Conservation (phyloP, 192 early-diverging fungal genomes). For the Rhizophagus clarus region DNA sequence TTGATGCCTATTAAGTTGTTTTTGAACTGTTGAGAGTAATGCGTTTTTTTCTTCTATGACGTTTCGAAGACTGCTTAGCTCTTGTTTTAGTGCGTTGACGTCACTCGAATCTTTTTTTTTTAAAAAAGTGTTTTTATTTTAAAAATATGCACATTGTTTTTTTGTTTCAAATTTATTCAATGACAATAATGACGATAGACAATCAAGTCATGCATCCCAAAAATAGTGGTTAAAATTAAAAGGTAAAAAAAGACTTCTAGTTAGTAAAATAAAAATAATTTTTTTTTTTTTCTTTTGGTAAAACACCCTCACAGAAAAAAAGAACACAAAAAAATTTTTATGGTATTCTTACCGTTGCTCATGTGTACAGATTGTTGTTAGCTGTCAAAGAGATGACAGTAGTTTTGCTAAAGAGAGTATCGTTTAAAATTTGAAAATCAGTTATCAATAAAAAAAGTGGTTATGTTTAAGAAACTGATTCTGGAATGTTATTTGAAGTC, state of each 20-base stretch:
- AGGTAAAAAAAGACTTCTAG: too few species aligned
- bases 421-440: too few species aligned
- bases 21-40: slow-evolving; percentile 23
- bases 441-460: too few species aligned
- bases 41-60: slow-evolving; percentile 30
- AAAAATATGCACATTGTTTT: too few species aligned
- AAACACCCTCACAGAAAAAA: too few species aligned
- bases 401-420: too few species aligned
- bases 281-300: too few species aligned
- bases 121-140: too few species aligned
- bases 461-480: too few species aligned
- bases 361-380: neutral
- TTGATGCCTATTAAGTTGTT: slow-evolving; percentile 21
- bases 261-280: too few species aligned
- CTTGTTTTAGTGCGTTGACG: slow-evolving; percentile 13
- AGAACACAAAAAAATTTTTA: neutral
- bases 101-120: neutral
- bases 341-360: neutral
- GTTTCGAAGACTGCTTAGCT: slow-evolving; percentile 20
- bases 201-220: neutral
- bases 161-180: too few species aligned
- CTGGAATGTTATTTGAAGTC: too few species aligned
- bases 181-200: neutral
- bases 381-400: slow-evolving; percentile 27
- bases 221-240: neutral